Evolutionary conservation across 768 basidiomycete genomes (phyloP).

Genomic region (Boletus barrowsii): DNA sequence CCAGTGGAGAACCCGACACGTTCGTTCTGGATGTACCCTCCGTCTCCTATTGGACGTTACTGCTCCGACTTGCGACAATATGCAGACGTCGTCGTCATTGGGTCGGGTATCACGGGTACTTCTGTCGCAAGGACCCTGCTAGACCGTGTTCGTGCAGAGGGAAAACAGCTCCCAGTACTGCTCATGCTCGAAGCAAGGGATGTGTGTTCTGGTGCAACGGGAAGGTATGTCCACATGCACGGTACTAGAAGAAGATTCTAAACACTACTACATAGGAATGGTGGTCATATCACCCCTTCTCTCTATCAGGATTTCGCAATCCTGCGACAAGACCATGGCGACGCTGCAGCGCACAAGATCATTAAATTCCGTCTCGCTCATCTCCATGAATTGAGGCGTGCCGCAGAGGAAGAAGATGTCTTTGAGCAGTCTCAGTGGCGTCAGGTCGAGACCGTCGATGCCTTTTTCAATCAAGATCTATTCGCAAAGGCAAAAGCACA

Average conservation of each 20-base stretch:
- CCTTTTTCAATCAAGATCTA: conserved; percentile 41
- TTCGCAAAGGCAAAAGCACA: conserved; percentile 43
- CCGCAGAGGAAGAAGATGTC: conserved; percentile 53
- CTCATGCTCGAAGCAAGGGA: conserved; percentile 84
- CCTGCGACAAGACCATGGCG: conserved; percentile 47
- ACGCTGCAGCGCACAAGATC: conserved; percentile 45
- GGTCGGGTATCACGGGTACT: conserved; percentile 75
- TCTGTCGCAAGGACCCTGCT: conserved; percentile 56
- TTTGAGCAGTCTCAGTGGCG: conserved; percentile 55
- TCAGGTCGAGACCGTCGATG: conserved; percentile 56
- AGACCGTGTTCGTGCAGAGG: conserved; percentile 27
- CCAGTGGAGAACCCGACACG: conserved; percentile 52
- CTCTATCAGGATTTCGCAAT: conserved; percentile 56
- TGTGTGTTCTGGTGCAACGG: conserved; percentile 71
- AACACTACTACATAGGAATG: conserved; percentile 45
- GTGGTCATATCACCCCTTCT: conserved; percentile 62
- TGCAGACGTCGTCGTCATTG: conserved; percentile 69
- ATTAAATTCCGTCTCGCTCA: conserved; percentile 64
- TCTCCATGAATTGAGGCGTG: conserved; percentile 43
- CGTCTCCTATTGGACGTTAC: conserved; percentile 45
- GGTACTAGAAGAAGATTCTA: not conserved
- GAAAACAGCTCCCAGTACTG: conserved; percentile 36
- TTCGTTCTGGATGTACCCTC: conserved; percentile 64
- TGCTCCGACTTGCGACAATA: conserved; percentile 30
- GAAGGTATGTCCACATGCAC: conserved; percentile 48